These are phyloP conservation scores for Epichloe hybrida DNA, from an alignment of 2,329 filamentous ascomycete genomes.

Conservation along the genomic window DNA sequence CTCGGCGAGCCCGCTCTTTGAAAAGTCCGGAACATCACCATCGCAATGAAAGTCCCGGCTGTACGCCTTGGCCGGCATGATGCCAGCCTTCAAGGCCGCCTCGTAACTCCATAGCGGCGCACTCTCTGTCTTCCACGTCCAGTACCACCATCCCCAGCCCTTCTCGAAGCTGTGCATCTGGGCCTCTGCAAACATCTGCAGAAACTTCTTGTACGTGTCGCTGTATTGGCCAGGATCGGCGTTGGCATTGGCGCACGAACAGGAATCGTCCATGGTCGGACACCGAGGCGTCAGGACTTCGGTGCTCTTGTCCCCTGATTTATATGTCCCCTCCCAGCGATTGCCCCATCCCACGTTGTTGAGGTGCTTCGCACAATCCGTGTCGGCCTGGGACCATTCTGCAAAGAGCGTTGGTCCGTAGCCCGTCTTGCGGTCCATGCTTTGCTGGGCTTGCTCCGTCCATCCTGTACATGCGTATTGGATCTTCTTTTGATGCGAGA, in stretches of 20 bases:
- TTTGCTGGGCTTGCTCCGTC: conserved; percentile 62
- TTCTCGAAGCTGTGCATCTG: conserved; percentile 93
- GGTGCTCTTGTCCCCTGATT: conserved; percentile 48
- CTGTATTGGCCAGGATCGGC: conserved; percentile 56
- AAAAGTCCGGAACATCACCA: conserved; percentile 39
- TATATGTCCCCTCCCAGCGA: conserved; percentile 81
- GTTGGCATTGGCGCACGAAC: conserved; percentile 66
- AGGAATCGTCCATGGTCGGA: conserved; percentile 50
- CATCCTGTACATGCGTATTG: conserved; percentile 79
- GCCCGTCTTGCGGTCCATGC: conserved; percentile 59
- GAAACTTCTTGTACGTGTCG: conserved; percentile 66
- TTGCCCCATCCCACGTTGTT: conserved; percentile 84
- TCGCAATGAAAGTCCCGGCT: conserved; percentile 57
- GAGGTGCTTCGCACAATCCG: conserved; percentile 75
- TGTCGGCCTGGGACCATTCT: conserved; percentile 96
- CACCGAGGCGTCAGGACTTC: conserved; percentile 60
- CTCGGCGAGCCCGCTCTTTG: conserved; percentile 31
- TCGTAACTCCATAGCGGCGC: conserved; percentile 89
- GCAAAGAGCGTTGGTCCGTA: conserved; percentile 92
- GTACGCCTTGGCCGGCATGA: conserved; percentile 65
- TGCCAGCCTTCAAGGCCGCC: conserved; percentile 60
- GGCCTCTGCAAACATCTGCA: conserved; percentile 82
- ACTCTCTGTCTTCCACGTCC: conserved; percentile 90
- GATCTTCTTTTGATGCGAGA: conserved; percentile 71
- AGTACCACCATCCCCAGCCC: conserved; percentile 97